These are phyloP conservation scores for Penicillium expansum DNA, from an alignment of 2,329 filamentous ascomycete species.

Conservation along the genomic window DNA sequence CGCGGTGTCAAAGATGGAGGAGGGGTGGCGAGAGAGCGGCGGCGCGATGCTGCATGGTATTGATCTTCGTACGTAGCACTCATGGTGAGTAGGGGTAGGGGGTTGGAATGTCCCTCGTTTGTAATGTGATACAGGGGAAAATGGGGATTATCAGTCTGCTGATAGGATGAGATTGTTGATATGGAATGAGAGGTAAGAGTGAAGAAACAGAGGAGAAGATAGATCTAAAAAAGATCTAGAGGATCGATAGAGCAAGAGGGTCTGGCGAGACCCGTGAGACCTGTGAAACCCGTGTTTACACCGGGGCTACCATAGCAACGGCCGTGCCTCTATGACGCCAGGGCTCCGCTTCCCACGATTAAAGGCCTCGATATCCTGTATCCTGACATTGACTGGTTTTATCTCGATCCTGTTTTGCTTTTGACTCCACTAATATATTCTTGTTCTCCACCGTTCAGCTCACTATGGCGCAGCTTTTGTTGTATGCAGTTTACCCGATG, in stretches of 20 bases:
- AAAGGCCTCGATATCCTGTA: slow-evolving; percentile 9
- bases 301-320: slow-evolving; percentile 39
- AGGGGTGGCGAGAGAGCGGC: slow-evolving; percentile 52
- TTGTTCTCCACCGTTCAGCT: slow-evolving; percentile 27
- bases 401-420: slow-evolving; percentile 16
- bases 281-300: slow-evolving; percentile 34
- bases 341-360: slow-evolving; percentile 17
- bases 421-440: slow-evolving; percentile 14
- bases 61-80: slow-evolving; percentile 42
- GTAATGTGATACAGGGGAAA: neutral
- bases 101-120: slow-evolving; percentile 21
- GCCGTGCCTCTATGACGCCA: slow-evolving; percentile 23
- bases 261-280: slow-evolving; percentile 17
- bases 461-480: neutral
- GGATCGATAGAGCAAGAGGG: slow-evolving; percentile 20
- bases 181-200: neutral
- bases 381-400: neutral
- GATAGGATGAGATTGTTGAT: neutral
- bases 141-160: neutral
- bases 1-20: slow-evolving; percentile 43
- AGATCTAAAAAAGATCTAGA: slow-evolving; percentile 19
- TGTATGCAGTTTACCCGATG: neutral
- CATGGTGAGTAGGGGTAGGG: slow-evolving; percentile 26
- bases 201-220: slow-evolving; percentile 7
- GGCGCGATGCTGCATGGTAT: slow-evolving; percentile 56